phyloP scores from a whole-genome alignment of 257 asterid species.

The Plectranthus barbatus region DNA sequence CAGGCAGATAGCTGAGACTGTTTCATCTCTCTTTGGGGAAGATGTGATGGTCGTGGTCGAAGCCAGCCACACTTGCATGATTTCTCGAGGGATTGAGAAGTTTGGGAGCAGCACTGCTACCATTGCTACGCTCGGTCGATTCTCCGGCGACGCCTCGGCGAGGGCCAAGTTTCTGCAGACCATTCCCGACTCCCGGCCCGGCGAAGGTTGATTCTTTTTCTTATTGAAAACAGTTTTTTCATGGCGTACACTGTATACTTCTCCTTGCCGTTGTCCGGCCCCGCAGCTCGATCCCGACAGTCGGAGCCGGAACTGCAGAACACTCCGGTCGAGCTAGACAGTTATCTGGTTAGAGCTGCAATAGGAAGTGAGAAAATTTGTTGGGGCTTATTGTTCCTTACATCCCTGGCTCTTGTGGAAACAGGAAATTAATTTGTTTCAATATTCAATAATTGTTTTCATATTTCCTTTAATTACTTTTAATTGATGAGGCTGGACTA shows the following conservation, averaged over 20 bases:
- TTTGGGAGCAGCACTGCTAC: slow-evolving; percentile 84
- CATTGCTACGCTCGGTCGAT: slow-evolving; percentile 74
- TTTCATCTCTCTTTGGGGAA: slow-evolving; percentile 56
- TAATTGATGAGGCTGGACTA: too few relatives aligned
- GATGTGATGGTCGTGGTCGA: slow-evolving; percentile 82
- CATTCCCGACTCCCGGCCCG: slow-evolving; percentile 37
- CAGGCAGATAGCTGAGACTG: slow-evolving; percentile 81
- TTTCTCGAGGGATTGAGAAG: slow-evolving; percentile 83
- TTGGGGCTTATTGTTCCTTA: not conserved
- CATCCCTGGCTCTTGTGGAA: not conserved
- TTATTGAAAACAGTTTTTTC: not conserved
- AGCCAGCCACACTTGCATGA: slow-evolving; percentile 90
- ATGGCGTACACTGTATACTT: not conserved
- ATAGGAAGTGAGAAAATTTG: not conserved
- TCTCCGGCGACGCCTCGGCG: slow-evolving; percentile 49
- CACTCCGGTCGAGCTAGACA: not conserved
- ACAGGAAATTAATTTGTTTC: not conserved
- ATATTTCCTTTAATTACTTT: too few relatives aligned
- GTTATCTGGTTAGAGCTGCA: not conserved
- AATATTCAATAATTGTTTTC: too few relatives aligned
- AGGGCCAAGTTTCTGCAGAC: slow-evolving; percentile 62
- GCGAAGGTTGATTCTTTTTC: slow-evolving; percentile 21
- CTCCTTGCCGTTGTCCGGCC: not conserved
- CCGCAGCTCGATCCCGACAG: not conserved
- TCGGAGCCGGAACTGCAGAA: not conserved